Evolutionary conservation across 73 alveolate genomes (phyloP), one percentile per base, ranked within the genome.

Genomic region (Paramecium tetraurelia): DNA sequence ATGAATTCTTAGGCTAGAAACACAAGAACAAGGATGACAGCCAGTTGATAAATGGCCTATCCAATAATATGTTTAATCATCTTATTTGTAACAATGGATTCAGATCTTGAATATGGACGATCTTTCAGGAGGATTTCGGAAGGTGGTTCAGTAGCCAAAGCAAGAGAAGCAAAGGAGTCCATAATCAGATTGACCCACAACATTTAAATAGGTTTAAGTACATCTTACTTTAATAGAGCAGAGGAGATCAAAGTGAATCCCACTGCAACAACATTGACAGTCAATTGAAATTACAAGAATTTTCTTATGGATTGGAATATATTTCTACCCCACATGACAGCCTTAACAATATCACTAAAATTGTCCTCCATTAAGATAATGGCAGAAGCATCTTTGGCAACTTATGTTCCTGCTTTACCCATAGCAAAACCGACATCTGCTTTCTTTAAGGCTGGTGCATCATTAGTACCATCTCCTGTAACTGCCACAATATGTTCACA

Each of bases 361-460:
- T 98, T 97, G 92, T 98, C 99, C 93, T 98, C 99, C 46, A 98
- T 95, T 50, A 98, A 92, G 59, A 98, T 97, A 85, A 98, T 98
- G 85, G 98, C 99, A 38, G 99, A 95, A 27, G 99, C 99, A 76
- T 98, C 99, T 90, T 98, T 98, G 14, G 99, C 99, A 48, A 98
- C 98, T 94, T 97, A 98, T 24, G 99, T 98, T 22, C 99, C 99
- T 35, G 99, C 97, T 29, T 93, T 95, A 40, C 97, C 97, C 99
- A 97, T 96, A 33, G 99, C 97, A 92, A 97, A 96, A 16, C 99
- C 99, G 11, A 97, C 97, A 95, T 97, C 99, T 75, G 98, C 95
- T 89, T 96, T 95, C 22, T 93, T 95, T 48, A 97, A 80, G 29
- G 98, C 99, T 46, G 98, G 99, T n/a, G 98, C 99, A 93, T 97